Base-by-base conservation (phyloP, 108 stramenopile species). In the Fragilariopsis cylindrus region DNA sequence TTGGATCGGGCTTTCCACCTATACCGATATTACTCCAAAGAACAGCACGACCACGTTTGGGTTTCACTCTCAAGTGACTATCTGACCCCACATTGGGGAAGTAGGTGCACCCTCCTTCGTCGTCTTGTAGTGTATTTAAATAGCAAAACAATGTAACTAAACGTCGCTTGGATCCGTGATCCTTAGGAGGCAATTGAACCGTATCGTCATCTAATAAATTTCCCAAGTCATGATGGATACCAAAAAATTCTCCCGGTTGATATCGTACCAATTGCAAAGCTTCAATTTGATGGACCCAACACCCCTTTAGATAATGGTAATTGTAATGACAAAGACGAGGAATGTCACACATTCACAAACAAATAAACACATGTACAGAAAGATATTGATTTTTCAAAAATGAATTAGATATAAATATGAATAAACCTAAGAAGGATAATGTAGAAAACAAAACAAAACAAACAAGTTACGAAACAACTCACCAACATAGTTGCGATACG, bases 261-360 rank as follows among this genome's bases (percentile, higher is more conserved):
- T 91, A 91, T 9, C 87, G 84, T 8, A 91, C 90, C 41, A 91
- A 49, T 53, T 91, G 90, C 13, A 91, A 49, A 3, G 84, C 75
- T 65, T 91, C 90, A 5, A 90, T 71, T 39, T 75, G 71, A 76
- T 69, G 55, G 13, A 73, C 48, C 77, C 78, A 83, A 56, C 83
- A 84, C 16, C 87, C 87, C 30, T 30, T 30, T 30, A 30, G 30
- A 30, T 30, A 30, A 30, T 30, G 30, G 30, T 30, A 30, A 30
- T 30, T 30, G 30, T 30, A 0, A 30, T 30, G 30, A 30, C 30
- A 30, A 30, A 30, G 0, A 30, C 30, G 2, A 30, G 30, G 30
- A 30, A 30, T 30, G 30, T 30, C 30, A 30, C 30, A 30, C 30
- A 30, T 30, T 30, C 30, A 30, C 30, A 30, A 30, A 30, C 30